Conservation (phyloP, 148 eudicot genomes). For the Chenopodium berlandieri region DNA sequence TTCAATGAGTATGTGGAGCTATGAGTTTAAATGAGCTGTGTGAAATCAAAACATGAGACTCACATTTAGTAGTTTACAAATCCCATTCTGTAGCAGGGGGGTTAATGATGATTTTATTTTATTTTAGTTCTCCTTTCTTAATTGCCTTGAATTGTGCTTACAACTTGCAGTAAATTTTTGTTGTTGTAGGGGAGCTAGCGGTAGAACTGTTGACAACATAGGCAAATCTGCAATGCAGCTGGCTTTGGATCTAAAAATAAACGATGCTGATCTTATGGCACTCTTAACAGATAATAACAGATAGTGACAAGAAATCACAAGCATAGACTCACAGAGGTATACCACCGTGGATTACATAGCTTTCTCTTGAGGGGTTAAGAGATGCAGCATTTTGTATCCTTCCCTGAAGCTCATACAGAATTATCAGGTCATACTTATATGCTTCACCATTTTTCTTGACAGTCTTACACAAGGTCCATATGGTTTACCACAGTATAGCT, state of each 20-base stretch:
- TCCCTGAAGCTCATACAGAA: conserved; percentile 18
- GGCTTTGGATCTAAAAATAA: conserved; percentile 40
- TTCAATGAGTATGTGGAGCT: not conserved
- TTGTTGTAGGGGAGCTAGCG: conserved; percentile 67
- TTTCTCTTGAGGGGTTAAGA: conserved; percentile 11
- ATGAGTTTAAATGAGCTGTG: not conserved
- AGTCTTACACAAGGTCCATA: conserved; percentile 16
- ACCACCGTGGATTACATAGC: conserved; percentile 1
- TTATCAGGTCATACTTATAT: not conserved
- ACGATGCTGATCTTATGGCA: conserved; percentile 64
- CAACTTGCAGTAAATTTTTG: not conserved
- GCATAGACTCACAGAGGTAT: not conserved
- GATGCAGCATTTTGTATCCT: conserved; percentile 12
- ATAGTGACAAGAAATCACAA: conserved; percentile 27
- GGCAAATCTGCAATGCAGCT: conserved; percentile 71
- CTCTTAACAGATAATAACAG: conserved; percentile 56
- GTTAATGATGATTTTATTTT: not conserved
- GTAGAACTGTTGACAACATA: conserved; percentile 49
- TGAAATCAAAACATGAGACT: not conserved
- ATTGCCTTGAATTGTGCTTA: conserved; percentile 3
- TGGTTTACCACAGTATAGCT: not conserved
- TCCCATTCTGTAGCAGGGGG: not conserved
- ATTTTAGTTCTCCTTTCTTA: not conserved
- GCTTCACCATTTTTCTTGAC: not conserved
- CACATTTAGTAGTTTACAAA: not conserved